Evolutionary conservation across 805 yeast species (phyloP).

Genomic region (Candida boidinii): DNA sequence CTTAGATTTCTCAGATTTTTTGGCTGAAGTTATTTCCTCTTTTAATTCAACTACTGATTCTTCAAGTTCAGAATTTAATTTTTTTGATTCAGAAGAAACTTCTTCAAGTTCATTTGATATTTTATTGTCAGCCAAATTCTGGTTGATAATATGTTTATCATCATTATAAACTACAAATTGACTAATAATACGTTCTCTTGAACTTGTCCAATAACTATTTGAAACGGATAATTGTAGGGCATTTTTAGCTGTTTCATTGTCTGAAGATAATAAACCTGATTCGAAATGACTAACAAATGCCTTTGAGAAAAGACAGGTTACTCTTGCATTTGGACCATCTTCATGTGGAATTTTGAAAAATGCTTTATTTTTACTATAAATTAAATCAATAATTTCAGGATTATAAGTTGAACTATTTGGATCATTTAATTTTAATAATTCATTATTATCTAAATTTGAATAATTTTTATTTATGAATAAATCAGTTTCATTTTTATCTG

Average conservation of each 20-base stretch:
- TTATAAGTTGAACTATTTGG: not conserved
- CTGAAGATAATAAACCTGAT: slow-evolving; percentile 62
- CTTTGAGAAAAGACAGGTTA: slow-evolving; percentile 73
- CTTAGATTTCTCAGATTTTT: no score
- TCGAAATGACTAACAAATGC: slow-evolving; percentile 66
- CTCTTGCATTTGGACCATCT: slow-evolving; percentile 65
- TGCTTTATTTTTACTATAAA: slow-evolving; percentile 12
- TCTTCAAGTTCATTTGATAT: no score
- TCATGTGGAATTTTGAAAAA: slow-evolving; percentile 81
- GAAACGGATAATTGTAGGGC: slow-evolving; percentile 71
- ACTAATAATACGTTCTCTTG: slow-evolving; percentile 71
- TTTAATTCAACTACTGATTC: not conserved
- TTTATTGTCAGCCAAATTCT: no score
- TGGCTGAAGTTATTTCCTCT: no score
- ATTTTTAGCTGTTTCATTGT: slow-evolving; percentile 61
- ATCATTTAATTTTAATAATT: slow-evolving; percentile 7
- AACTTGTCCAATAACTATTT: slow-evolving; percentile 90
- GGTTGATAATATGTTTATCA: slow-evolving; percentile 11
- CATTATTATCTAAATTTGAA: slow-evolving; percentile 9
- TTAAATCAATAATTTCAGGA: slow-evolving; percentile 2
- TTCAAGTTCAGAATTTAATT: no score
- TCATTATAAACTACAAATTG: slow-evolving; percentile 74
- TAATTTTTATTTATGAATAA: slow-evolving; percentile 32
- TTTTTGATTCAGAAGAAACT: not conserved
- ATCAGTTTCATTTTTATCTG: slow-evolving; percentile 30